Conservation (phyloP, 2,329 filamentous ascomycete species). For the Teratosphaeria pseudoeucalypti region DNA sequence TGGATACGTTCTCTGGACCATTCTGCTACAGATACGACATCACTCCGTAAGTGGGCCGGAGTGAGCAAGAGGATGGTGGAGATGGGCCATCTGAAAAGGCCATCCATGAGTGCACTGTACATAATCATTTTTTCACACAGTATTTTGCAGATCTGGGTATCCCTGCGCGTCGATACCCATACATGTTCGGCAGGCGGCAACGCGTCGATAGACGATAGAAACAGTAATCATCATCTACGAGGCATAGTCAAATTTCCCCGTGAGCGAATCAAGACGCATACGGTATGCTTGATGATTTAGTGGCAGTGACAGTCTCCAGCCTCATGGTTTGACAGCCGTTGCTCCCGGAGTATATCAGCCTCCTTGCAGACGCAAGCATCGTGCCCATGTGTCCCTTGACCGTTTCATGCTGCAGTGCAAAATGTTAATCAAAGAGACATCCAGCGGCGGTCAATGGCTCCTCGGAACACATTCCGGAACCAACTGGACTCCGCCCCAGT, state of each 20-base stretch:
- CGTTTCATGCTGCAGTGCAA: too few species aligned
- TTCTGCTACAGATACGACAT: constrained; percentile 25
- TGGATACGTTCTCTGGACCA: constrained; percentile 22
- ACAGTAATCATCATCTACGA: not conserved
- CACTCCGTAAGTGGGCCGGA: not conserved
- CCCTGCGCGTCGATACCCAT: not conserved
- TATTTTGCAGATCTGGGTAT: not conserved
- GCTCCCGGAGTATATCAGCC: not conserved
- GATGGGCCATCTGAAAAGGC: too few species aligned
- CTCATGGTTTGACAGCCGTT: not conserved
- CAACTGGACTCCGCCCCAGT: too few species aligned
- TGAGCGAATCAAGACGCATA: too few species aligned
- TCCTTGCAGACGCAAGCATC: too few species aligned
- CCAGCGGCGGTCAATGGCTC: too few species aligned
- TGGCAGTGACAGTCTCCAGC: not conserved
- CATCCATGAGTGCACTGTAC: not conserved
- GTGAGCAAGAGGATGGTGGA: not conserved
- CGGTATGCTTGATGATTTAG: not conserved
- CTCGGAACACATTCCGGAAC: too few species aligned
- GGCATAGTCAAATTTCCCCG: not conserved
- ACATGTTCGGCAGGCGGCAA: not conserved
- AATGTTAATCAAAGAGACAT: too few species aligned
- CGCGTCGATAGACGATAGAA: not conserved
- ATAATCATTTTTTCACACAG: not conserved
- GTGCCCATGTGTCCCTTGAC: too few species aligned